These are phyloP conservation scores for Spergularia azorica DNA, from an alignment of 179 eudicot species.

Conservation along the genomic window DNA sequence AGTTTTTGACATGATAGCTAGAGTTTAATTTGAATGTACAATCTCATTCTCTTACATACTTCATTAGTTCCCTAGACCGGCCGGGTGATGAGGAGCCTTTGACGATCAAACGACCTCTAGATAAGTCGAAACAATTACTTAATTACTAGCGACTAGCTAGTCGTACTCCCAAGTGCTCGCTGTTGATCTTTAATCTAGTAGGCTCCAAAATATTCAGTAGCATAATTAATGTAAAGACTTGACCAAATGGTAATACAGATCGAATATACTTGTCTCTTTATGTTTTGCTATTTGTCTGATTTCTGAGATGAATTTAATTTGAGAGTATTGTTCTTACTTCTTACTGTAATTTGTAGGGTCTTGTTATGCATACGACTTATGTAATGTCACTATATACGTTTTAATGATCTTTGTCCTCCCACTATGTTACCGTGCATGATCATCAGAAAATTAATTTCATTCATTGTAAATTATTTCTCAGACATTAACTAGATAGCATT, in stretches of 20 bases:
- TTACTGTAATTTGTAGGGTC: slow-evolving; percentile 32
- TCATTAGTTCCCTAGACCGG: too few relatives aligned
- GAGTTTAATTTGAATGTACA: too few relatives aligned
- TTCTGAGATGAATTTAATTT: slow-evolving; percentile 9
- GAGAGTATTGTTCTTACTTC: background rate
- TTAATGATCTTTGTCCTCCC: slow-evolving; percentile 39
- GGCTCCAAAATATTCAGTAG: background rate
- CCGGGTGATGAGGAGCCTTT: too few relatives aligned
- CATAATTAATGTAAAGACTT: background rate
- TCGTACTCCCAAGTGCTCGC: background rate
- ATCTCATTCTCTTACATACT: too few relatives aligned
- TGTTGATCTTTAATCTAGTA: background rate
- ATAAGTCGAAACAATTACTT: too few relatives aligned
- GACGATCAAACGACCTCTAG: too few relatives aligned
- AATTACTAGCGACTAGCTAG: too few relatives aligned
- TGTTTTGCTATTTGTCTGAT: slow-evolving; percentile 27
- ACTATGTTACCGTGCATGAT: slow-evolving; percentile 30
- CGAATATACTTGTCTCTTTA: slow-evolving; percentile 29
- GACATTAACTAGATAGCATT: background rate
- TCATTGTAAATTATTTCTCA: slow-evolving; percentile 5
- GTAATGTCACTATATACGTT: slow-evolving; percentile 38
- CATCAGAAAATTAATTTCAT: slow-evolving; percentile 22
- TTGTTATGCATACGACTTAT: slow-evolving; percentile 25
- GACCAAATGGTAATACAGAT: slow-evolving; percentile 21
- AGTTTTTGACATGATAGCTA: too few relatives aligned